These are phyloP conservation scores for Bipolaris sorokiniana DNA, from an alignment of 2,329 filamentous ascomycete species.

Conservation along the genomic window DNA sequence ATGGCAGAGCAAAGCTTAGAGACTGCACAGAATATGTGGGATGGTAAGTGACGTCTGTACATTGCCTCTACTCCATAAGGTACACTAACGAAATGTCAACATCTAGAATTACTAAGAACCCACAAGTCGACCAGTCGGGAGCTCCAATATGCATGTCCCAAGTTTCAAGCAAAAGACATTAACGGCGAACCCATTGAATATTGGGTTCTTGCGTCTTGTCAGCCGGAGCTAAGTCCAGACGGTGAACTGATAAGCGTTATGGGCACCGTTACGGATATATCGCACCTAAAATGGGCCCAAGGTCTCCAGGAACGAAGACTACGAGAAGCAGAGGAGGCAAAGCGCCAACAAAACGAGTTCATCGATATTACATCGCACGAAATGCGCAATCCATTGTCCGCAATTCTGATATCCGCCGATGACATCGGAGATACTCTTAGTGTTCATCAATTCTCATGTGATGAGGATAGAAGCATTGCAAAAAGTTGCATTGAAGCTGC, in stretches of 20 bases:
- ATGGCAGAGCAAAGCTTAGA: slow-evolving; percentile 47
- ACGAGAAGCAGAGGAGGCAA: slow-evolving; percentile 41
- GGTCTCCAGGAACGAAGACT: slow-evolving; percentile 36
- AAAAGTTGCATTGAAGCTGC: slow-evolving; percentile 40
- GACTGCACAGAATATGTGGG: slow-evolving; percentile 50
- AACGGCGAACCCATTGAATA: slow-evolving; percentile 52
- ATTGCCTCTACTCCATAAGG: background rate
- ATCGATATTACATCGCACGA: slow-evolving; percentile 48
- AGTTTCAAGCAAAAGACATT: slow-evolving; percentile 40
- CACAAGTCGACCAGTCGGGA: slow-evolving; percentile 51
- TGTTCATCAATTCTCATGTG: slow-evolving; percentile 23
- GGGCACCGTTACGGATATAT: slow-evolving; percentile 43
- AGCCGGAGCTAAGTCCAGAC: slow-evolving; percentile 34
- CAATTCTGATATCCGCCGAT: slow-evolving; percentile 44
- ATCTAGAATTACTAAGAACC: slow-evolving; percentile 39
- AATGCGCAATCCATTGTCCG: slow-evolving; percentile 46
- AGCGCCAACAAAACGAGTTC: slow-evolving; percentile 46
- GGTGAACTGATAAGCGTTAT: slow-evolving; percentile 39
- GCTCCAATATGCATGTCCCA: slow-evolving; percentile 51
- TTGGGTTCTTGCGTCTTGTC: slow-evolving; percentile 51
- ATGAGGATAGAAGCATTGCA: slow-evolving; percentile 22
- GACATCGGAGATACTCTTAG: slow-evolving; percentile 38
- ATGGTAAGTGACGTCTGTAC: slow-evolving; percentile 10
- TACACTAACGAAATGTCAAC: background rate
- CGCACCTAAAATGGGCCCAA: slow-evolving; percentile 47